These are phyloP conservation scores for Cryptococcus neoformans DNA, from an alignment of 1,284 basidiomycete genomes.

Conservation along the genomic window DNA sequence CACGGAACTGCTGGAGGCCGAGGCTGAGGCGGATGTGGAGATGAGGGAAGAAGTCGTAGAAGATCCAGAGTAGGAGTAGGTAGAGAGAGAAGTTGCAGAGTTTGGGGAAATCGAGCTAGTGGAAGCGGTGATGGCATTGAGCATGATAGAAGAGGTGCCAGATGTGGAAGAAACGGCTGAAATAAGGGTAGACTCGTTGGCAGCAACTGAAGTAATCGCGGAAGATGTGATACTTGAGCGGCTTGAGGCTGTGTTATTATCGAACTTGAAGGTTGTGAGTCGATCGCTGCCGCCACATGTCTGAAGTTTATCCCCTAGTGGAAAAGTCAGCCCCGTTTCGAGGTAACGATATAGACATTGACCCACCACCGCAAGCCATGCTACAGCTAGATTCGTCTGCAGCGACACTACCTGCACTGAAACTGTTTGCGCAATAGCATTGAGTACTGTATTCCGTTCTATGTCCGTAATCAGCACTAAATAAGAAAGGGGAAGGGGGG, in stretches of 20 bases:
- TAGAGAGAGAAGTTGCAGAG: constrained; percentile 6
- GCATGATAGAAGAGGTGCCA: neutral
- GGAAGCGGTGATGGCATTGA: constrained; percentile 11
- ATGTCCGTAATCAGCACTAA: neutral
- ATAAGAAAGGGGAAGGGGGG: neutral
- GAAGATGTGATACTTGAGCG: constrained; percentile 15
- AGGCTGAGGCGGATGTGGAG: constrained; percentile 5
- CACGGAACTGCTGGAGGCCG: constrained; percentile 2
- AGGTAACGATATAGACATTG: neutral
- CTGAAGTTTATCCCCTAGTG: constrained; percentile 22
- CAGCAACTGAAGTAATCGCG: constrained; percentile 7
- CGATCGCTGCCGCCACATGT: constrained; percentile 36
- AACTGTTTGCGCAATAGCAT: constrained; percentile 39
- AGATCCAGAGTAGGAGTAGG: constrained; percentile 5
- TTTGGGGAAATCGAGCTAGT: constrained; percentile 6
- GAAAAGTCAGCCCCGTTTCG: neutral
- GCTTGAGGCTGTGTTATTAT: constrained; percentile 18
- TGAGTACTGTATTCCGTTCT: constrained; percentile 31
- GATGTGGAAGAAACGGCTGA: constrained; percentile 15
- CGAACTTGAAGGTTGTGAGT: constrained; percentile 18
- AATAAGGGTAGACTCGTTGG: constrained; percentile 5
- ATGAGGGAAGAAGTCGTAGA: constrained; percentile 4
- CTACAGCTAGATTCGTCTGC: constrained; percentile 21
- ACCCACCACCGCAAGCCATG: constrained; percentile 25
- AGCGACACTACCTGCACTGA: constrained; percentile 11